Percentiles rank a stretch among this genome's conserved stretches.
phyloP scores from a whole-genome alignment of 2,329 filamentous ascomycete genomes.

The Colletotrichum plurivorum region DNA sequence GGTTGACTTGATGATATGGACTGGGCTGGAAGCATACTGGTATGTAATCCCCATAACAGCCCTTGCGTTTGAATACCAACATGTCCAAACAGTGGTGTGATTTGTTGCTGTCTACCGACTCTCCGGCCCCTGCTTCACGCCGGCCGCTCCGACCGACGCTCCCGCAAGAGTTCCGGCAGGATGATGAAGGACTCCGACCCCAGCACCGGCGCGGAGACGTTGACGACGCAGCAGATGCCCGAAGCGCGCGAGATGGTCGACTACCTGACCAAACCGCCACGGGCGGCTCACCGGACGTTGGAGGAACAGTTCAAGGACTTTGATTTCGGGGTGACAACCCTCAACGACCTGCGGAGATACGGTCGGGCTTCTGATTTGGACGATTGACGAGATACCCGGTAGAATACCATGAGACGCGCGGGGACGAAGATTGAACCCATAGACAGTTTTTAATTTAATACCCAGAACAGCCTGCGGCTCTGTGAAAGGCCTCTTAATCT shows the following conservation, averaged over 20 bases:
- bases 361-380: constrained; percentile 9
- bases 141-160: not conserved
- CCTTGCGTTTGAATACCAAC: not conserved
- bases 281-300: not conserved
- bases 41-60: not conserved
- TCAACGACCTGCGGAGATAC: constrained; percentile 21
- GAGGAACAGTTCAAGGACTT: constrained; percentile 21
- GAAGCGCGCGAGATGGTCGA: constrained; percentile 1
- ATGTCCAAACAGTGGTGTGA: not conserved
- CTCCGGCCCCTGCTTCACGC: constrained; percentile 7
- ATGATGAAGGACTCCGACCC: constrained; percentile 1
- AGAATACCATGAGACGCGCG: not conserved
- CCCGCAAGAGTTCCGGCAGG: not conserved
- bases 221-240: not conserved
- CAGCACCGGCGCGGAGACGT: constrained; percentile 4
- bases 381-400: not conserved
- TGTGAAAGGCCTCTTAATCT: too few relatives aligned
- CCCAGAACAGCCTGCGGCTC: too few relatives aligned
- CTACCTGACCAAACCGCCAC: not conserved
- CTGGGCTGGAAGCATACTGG: constrained; percentile 33
- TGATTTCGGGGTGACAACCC: constrained; percentile 11
- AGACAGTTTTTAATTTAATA: not conserved
- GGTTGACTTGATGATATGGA: constrained; percentile 38
- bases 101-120: constrained; percentile 22
- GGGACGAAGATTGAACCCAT: not conserved